These are phyloP conservation scores for Phylloporus sp. DNA, from an alignment of 768 basidiomycete genomes.

Conservation along the genomic window DNA sequence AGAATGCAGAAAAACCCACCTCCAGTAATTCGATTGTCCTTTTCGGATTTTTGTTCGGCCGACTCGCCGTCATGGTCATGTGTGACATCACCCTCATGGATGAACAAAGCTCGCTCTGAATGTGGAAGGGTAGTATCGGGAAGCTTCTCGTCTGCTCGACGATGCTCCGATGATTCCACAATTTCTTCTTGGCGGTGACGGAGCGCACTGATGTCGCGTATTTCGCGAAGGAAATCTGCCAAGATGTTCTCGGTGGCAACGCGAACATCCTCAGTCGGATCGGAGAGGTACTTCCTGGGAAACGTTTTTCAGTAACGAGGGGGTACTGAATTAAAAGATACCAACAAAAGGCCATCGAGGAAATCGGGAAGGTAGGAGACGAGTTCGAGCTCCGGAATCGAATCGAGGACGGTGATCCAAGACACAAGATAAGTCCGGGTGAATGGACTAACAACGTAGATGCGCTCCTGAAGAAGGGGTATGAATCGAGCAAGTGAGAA, in stretches of 20 bases:
- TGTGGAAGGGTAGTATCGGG: constrained; percentile 57
- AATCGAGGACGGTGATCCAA: constrained; percentile 95
- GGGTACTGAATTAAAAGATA: constrained; percentile 10
- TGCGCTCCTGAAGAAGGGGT: constrained; percentile 86
- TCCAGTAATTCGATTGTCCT: constrained; percentile 60
- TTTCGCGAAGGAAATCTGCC: constrained; percentile 87
- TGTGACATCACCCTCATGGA: constrained; percentile 42
- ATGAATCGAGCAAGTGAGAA: constrained; percentile 96
- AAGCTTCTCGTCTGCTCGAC: constrained; percentile 48
- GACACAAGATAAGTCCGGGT: constrained; percentile 95
- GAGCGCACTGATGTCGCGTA: constrained; percentile 78
- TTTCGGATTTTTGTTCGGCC: constrained; percentile 40
- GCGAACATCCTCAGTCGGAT: constrained; percentile 90
- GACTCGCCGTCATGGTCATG: constrained; percentile 40
- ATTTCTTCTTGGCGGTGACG: constrained; percentile 62
- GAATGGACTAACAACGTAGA: constrained; percentile 93
- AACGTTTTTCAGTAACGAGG: constrained; percentile 4
- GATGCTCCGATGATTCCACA: constrained; percentile 36
- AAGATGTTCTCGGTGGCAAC: constrained; percentile 87
- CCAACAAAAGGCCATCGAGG: constrained; percentile 87
- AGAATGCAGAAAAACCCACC: constrained; percentile 36
- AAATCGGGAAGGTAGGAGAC: constrained; percentile 94
- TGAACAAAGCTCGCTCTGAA: constrained; percentile 55
- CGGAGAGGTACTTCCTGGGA: constrained; percentile 86
- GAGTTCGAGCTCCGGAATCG: constrained; percentile 93